Conservation (phyloP, 768 basidiomycete genomes). For the Mrakia frigida region DNA sequence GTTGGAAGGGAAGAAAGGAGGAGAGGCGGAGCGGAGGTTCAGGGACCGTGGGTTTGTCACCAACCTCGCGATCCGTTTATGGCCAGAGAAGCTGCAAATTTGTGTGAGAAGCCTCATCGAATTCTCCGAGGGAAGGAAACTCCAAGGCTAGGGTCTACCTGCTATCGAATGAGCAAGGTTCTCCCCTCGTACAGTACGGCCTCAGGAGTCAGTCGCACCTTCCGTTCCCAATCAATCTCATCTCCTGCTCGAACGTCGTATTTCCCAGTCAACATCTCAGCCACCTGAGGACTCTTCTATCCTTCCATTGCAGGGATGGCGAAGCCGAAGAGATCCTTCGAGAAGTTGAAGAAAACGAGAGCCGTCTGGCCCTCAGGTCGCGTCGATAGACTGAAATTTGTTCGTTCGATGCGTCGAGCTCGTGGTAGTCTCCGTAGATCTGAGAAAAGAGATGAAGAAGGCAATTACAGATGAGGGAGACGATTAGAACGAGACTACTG, state of each 20-base stretch:
- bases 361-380: slow-evolving; percentile 41
- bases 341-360: slow-evolving; percentile 46
- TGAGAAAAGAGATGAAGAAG: background rate
- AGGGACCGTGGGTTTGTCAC: background rate
- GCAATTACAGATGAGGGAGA: background rate
- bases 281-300: background rate
- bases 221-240: background rate
- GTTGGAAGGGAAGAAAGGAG: background rate
- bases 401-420: slow-evolving; percentile 51
- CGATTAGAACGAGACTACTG: too few relatives aligned
- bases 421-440: slow-evolving; percentile 58
- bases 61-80: too few relatives aligned
- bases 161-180: background rate
- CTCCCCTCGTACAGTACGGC: slow-evolving; percentile 14
- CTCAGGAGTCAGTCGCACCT: background rate
- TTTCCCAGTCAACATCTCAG: background rate
- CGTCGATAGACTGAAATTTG: slow-evolving; percentile 58
- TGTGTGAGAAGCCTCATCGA: too few relatives aligned
- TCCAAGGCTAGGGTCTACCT: too few relatives aligned
- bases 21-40: background rate
- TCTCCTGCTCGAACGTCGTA: background rate
- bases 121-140: too few relatives aligned
- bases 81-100: too few relatives aligned
- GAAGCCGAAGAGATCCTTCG: slow-evolving; percentile 36
- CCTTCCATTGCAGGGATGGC: background rate